These are phyloP conservation scores for Alternaria angustiovoidea DNA, from an alignment of 2,329 filamentous ascomycete genomes.

Conservation along the genomic window DNA sequence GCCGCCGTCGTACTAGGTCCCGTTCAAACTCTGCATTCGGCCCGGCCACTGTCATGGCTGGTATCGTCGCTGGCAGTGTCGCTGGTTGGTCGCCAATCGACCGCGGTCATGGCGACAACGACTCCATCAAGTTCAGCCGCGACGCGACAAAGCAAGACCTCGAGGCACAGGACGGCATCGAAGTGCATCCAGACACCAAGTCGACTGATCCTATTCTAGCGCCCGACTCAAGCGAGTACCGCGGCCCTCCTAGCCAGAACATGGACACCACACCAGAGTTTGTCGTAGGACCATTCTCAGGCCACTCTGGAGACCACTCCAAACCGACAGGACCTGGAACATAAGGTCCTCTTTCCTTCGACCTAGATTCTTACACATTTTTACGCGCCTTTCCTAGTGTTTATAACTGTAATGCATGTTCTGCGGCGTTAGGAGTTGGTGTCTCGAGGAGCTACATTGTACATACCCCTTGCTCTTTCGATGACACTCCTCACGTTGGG, in stretches of 20 bases:
- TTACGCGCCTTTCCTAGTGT: constrained; percentile 5
- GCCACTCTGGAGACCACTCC: constrained; percentile 35
- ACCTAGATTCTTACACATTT: background rate
- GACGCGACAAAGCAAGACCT: constrained; percentile 50
- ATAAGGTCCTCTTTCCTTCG: background rate
- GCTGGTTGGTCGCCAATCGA: constrained; percentile 79
- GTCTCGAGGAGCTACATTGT: constrained; percentile 3
- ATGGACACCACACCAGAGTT: constrained; percentile 56
- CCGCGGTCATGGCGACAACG: constrained; percentile 52
- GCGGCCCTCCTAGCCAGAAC: constrained; percentile 55
- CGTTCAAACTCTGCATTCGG: constrained; percentile 77
- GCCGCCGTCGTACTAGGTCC: constrained; percentile 67
- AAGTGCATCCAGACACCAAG: constrained; percentile 60
- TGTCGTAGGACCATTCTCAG: constrained; percentile 52
- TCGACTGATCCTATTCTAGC: constrained; percentile 58
- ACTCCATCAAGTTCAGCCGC: constrained; percentile 51
- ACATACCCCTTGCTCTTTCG: constrained; percentile 22
- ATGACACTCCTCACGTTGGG: constrained; percentile 1
- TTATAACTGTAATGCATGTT: constrained; percentile 13
- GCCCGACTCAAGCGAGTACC: constrained; percentile 50
- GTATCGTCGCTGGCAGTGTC: constrained; percentile 78
- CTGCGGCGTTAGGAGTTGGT: constrained; percentile 12
- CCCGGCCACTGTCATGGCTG: constrained; percentile 82
- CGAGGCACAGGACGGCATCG: constrained; percentile 54
- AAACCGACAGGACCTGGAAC: constrained; percentile 15